A percentile compares a stretch with the other conserved stretches of the same genome.
Evolutionary conservation across 768 basidiomycete genomes (phyloP).

Genomic region (Amanita pallidorosea): DNA sequence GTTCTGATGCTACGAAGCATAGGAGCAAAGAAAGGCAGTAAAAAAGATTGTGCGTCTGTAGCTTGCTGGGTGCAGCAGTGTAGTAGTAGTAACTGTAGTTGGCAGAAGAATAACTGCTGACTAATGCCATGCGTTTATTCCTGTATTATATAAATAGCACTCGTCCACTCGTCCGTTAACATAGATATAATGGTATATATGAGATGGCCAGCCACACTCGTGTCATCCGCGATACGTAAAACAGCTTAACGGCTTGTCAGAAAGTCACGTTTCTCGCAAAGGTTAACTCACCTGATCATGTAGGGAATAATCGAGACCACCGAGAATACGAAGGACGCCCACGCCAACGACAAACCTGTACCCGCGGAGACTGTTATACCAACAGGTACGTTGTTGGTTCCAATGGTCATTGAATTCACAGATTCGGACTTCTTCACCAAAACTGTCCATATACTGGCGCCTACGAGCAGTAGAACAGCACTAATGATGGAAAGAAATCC

Average conservation of each 20-base stretch:
- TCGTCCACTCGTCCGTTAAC: neutral
- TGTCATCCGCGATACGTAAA: constrained; percentile 35
- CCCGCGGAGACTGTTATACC: constrained; percentile 60
- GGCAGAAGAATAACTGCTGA: constrained; percentile 2
- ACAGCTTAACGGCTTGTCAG: constrained; percentile 33
- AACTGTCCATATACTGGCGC: constrained; percentile 69
- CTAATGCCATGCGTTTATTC: neutral
- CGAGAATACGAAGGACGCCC: constrained; percentile 67
- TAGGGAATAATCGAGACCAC: constrained; percentile 62
- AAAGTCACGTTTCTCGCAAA: neutral
- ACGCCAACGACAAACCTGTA: constrained; percentile 51
- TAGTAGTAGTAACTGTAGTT: too few species aligned
- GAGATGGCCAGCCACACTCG: neutral
- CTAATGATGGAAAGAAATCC: constrained; percentile 50
- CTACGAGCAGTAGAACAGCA: constrained; percentile 54
- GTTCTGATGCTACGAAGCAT: constrained; percentile 20
- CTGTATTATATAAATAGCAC: neutral
- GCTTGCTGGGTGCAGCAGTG: neutral
- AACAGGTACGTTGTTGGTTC: constrained; percentile 26
- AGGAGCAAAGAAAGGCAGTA: constrained; percentile 4
- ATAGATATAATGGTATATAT: neutral
- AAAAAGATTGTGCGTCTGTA: neutral
- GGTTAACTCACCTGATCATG: constrained; percentile 52
- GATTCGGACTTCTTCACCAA: constrained; percentile 52
- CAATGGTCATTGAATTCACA: constrained; percentile 43